Conservation (phyloP, 1,284 basidiomycete species). For the Ceratobasidium sp. region DNA sequence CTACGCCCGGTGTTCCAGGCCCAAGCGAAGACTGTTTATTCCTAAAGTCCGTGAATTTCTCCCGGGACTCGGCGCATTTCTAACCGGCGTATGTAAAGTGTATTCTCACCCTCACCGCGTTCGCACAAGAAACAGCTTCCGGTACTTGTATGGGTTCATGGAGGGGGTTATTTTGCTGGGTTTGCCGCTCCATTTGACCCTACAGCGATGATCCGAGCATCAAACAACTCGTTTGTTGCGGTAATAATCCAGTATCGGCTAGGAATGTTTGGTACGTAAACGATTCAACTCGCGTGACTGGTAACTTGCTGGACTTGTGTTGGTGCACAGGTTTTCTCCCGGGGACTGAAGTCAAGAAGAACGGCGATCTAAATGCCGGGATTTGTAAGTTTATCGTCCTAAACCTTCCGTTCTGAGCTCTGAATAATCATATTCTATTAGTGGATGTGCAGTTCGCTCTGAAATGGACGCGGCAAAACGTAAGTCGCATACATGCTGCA, state of each 20-base stretch:
- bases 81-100: not conserved
- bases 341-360: conserved; percentile 28
- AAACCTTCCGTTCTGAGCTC: not conserved
- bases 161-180: conserved; percentile 23
- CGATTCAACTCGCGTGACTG: not conserved
- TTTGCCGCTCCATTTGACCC: conserved; percentile 34
- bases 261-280: conserved; percentile 33
- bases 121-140: conserved; percentile 31
- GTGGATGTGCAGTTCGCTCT: conserved; percentile 41
- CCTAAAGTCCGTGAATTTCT: conserved; percentile 16
- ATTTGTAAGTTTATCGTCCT: conserved; percentile 4
- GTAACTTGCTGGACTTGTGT: not conserved
- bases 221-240: conserved; percentile 31
- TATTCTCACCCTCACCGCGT: conserved; percentile 18
- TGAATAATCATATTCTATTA: not conserved
- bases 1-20: conserved; percentile 32
- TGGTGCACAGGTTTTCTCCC: conserved; percentile 15
- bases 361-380: conserved; percentile 28
- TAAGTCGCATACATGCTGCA: not conserved
- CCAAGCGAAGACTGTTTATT: conserved; percentile 38
- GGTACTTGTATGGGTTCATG: conserved; percentile 36
- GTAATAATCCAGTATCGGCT: conserved; percentile 42
- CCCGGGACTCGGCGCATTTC: not conserved
- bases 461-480: conserved; percentile 38
- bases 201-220: conserved; percentile 22